Percentiles rank a stretch among this genome's conserved stretches.
Conservation (phyloP, 1,284 basidiomycete genomes). For the Ustilago cynodontis region DNA sequence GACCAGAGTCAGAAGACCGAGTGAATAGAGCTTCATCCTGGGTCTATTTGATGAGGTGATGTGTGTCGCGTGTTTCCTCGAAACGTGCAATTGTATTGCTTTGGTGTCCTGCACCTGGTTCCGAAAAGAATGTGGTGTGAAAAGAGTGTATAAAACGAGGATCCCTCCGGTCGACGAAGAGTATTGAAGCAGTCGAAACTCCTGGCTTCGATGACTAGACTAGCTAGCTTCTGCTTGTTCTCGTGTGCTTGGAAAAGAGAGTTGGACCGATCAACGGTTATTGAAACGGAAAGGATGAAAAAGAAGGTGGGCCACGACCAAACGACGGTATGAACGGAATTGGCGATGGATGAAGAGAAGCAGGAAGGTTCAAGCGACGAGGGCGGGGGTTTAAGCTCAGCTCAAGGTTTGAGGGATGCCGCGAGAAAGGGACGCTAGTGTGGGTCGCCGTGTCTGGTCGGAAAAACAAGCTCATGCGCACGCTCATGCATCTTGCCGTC, state of each 20-base stretch:
- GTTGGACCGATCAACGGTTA: constrained; percentile 39
- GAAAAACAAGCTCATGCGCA: constrained; percentile 2
- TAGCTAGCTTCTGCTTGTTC: constrained; percentile 13
- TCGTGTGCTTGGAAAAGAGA: constrained; percentile 1
- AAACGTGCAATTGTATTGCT: constrained; percentile 8
- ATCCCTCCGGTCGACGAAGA: constrained; percentile 25
- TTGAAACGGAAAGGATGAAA: constrained; percentile 17
- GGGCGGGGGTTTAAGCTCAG: not conserved
- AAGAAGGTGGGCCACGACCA: constrained; percentile 12
- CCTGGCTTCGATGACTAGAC: constrained; percentile 9
- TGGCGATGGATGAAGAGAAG: constrained; percentile 18
- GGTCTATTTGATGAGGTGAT: not conserved
- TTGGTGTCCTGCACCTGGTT: constrained; percentile 34
- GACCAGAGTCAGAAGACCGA: constrained; percentile 31
- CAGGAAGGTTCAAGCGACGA: not conserved
- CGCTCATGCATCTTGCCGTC: not conserved
- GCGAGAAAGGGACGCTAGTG: constrained; percentile 1
- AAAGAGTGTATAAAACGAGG: constrained; percentile 12
- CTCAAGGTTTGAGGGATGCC: not conserved
- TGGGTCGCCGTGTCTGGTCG: not conserved
- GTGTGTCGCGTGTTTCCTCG: not conserved
- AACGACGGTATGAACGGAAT: constrained; percentile 8
- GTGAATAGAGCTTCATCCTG: constrained; percentile 36
- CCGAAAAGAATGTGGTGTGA: constrained; percentile 11
- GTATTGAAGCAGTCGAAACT: constrained; percentile 4